Evolutionary conservation across 352 stramenopile genomes (phyloP).

Genomic region (Peronospora destructor): DNA sequence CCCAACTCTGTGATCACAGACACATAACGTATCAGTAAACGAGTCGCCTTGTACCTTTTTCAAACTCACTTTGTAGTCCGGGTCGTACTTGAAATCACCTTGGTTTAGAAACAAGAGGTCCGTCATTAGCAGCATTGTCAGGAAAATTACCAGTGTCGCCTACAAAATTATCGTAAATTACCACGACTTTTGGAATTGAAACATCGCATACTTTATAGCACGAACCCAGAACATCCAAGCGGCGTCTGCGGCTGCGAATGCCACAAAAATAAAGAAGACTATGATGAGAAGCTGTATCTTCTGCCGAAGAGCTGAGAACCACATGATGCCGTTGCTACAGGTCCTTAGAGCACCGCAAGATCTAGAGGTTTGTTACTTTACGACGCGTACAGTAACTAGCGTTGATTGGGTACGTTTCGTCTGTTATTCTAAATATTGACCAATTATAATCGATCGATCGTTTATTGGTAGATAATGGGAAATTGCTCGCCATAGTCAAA

Average conservation of each 20-base stretch:
- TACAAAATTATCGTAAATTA: conserved; percentile 16
- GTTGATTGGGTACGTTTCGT: background rate
- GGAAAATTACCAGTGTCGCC: conserved; percentile 73
- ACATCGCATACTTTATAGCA: background rate
- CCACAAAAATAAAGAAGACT: conserved; percentile 76
- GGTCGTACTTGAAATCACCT: conserved; percentile 75
- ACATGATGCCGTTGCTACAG: conserved; percentile 32
- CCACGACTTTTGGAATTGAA: background rate
- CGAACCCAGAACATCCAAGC: conserved; percentile 81
- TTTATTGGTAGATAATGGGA: background rate
- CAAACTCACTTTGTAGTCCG: conserved; percentile 70
- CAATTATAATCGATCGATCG: background rate
- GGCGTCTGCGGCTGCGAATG: conserved; percentile 63
- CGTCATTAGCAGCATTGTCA: conserved; percentile 59
- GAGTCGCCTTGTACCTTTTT: background rate
- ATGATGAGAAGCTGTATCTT: conserved; percentile 76
- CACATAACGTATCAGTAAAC: conserved; percentile 10
- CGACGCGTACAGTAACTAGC: background rate
- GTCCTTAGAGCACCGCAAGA: conserved; percentile 8
- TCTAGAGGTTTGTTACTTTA: background rate
- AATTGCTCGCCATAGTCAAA: conserved; percentile 10
- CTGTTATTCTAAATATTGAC: background rate
- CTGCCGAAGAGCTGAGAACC: conserved; percentile 71
- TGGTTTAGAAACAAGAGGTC: conserved; percentile 71
- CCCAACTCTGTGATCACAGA: conserved; percentile 50